Base-by-base conservation (phyloP, 2,329 filamentous ascomycete genomes). In the Xylariaceae sp. region DNA sequence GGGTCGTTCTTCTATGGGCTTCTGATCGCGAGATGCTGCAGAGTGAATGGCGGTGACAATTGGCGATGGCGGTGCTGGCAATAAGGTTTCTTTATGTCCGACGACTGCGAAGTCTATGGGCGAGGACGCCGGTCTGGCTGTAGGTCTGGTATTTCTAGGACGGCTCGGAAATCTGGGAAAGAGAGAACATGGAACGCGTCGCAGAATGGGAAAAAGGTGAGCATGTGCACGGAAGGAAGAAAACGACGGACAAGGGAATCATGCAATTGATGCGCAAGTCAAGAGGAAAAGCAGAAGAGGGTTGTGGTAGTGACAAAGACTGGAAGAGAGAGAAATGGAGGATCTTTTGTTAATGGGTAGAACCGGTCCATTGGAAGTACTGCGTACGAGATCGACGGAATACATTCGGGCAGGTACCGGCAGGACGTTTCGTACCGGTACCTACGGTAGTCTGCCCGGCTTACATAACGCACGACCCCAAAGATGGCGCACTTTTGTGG, bases 11-110 rank as follows among this genome's bases (percentile, higher is more conserved):
- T 66, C 64, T 61, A 59, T 53, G 53, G 55, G 58, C 62, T 65
- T 60, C 57, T 65, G 67, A 68, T 68, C 63, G 66, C 49, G 47
- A 63, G 57, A 60, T 60, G 63, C 63, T 63, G 62, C 42, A n/a
- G 42, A 45, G 9, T 13, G 13, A 45, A 45, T n/a, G 13, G 42
- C 58, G 53, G 61, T 53, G 42, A 49, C 48, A 34, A 58, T 48
- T 53, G 13, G 51, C 47, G 39, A 53, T 39, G 37, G 54, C 35
- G 48, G 42, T 45, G 37, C 37, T 9, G 37, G 37, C 37, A 42
- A 42, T 42, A 42, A 42, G 37, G 9, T 42, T 42, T 42, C 11
- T 42, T 45, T 45, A 13, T 13, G 42, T 45, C 10, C 11, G 42
- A 6, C 42, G 11, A 13, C 42, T 10, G 9, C 37, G 11, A 42